These are phyloP conservation scores for Sherardia arvensis DNA, from an alignment of 257 asterid genomes.

Conservation along the genomic window DNA sequence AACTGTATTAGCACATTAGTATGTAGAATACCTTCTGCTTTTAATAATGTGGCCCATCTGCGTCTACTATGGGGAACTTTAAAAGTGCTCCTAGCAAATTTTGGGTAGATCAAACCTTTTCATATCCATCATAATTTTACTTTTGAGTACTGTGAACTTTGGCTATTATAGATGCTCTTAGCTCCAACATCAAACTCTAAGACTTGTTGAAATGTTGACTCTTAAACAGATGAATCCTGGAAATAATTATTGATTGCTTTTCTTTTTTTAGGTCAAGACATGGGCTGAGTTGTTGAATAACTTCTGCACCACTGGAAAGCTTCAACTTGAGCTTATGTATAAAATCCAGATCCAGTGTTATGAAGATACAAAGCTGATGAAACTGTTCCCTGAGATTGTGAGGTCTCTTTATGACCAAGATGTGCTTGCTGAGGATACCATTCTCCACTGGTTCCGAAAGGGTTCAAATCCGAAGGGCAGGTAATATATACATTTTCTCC, in stretches of 20 bases:
- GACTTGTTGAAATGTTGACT: background rate
- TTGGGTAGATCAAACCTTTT: background rate
- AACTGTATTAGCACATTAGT: background rate
- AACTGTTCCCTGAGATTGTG: constrained; percentile 86
- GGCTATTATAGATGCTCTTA: background rate
- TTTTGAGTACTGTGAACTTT: background rate
- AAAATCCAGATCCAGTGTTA: constrained; percentile 94
- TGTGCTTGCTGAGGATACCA: constrained; percentile 91
- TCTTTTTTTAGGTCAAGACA: constrained; percentile 53
- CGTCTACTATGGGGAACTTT: too few relatives aligned
- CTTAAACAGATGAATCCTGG: background rate
- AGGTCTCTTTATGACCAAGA: constrained; percentile 91
- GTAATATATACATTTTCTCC: constrained; percentile 23
- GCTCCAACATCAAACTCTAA: background rate
- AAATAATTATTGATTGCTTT: background rate
- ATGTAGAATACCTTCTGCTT: too few relatives aligned
- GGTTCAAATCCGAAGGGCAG: constrained; percentile 94
- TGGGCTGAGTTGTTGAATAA: constrained; percentile 81
- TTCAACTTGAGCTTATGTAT: constrained; percentile 88
- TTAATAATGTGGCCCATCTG: background rate
- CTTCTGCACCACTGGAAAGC: constrained; percentile 82
- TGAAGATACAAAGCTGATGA: constrained; percentile 95
- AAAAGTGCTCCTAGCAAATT: background rate
- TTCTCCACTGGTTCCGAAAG: constrained; percentile 93
- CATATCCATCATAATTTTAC: background rate